Percentiles rank a stretch among this genome's conserved stretches.
phyloP scores from a whole-genome alignment of 2,329 filamentous ascomycete genomes.

The Cordyceps tenuipes region DNA sequence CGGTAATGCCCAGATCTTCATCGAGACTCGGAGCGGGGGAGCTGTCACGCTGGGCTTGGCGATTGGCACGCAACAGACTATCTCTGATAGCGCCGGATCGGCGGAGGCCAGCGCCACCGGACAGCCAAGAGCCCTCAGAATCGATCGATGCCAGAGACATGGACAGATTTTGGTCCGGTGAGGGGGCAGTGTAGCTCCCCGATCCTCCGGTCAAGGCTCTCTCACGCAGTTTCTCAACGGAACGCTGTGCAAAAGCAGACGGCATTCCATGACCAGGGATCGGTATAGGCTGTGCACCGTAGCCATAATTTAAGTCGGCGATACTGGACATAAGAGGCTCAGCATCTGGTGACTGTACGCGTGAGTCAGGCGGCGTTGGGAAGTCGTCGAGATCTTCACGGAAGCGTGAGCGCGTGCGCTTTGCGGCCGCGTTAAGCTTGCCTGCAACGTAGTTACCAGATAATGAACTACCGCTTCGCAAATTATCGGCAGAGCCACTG shows the following conservation, averaged over 20 bases:
- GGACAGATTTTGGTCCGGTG: slow-evolving; percentile 58
- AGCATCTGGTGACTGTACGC: slow-evolving; percentile 68
- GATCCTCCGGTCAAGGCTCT: neutral
- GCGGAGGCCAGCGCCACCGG: slow-evolving; percentile 54
- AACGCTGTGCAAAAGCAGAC: slow-evolving; percentile 36
- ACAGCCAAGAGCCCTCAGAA: slow-evolving; percentile 93
- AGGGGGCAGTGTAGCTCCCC: slow-evolving; percentile 23
- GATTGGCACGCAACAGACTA: slow-evolving; percentile 27
- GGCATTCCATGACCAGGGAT: slow-evolving; percentile 33
- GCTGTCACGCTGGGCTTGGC: slow-evolving; percentile 27
- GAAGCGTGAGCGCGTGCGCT: slow-evolving; percentile 83
- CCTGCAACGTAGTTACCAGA: slow-evolving; percentile 13
- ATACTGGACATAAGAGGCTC: slow-evolving; percentile 33
- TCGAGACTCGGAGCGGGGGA: slow-evolving; percentile 39
- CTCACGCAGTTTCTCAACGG: slow-evolving; percentile 22
- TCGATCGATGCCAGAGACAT: slow-evolving; percentile 90
- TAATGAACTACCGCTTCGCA: slow-evolving; percentile 24
- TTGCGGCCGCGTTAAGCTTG: slow-evolving; percentile 45
- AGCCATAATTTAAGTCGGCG: slow-evolving; percentile 19
- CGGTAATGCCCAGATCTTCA: slow-evolving; percentile 53
- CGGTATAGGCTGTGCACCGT: slow-evolving; percentile 18
- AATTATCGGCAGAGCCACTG: slow-evolving; percentile 29
- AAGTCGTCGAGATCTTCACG: slow-evolving; percentile 85
- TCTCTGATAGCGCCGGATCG: slow-evolving; percentile 38
- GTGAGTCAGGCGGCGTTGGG: slow-evolving; percentile 78